Base-by-base conservation (phyloP, 306 rosid genomes). In the Trifolium subterraneum region DNA sequence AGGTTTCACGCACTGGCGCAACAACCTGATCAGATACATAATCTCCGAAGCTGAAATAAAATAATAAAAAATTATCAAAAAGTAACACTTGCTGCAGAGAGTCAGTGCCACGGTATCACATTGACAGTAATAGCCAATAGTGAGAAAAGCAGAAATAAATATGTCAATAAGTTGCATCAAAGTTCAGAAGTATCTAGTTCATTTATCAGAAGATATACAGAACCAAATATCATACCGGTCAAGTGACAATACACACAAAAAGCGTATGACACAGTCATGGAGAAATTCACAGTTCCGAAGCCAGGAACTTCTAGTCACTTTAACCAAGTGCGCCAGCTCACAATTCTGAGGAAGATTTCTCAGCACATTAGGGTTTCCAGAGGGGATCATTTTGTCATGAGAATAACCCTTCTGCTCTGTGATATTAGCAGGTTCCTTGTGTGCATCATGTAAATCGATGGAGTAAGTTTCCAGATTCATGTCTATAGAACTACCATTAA, bases 1-100 rank as follows among this genome's bases (percentile, higher is more conserved):
- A 91, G 82, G 98, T 94, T 87, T 94, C 98, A 68, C 97, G 92
- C 73, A 94, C 98, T 18, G 96, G 98, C 44, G 98, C 97, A 86
- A 94, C 98, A 79, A 94, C 98, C 87, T 94, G 98, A 84, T 94
- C 98, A 33, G 98, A 94, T 58, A 94, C 95, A 81, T 91, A 94
- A 87, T 94, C 98, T 61, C 98, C 98, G 81, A 94, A 94, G 74
- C 97, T 94, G 96, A 88, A 89, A 80, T 64, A 81, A 66, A 72
- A 23, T 22, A 74, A 69, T 51, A 51, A 50, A 74, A 68, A 82
- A 56, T 22, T n/a, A 78, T 65, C 67, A 50, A 75, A 58, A 23
- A 16, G 68, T 23, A n/a, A 36, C 42, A 42, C 25, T 48, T 29
- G 47, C 56, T 67, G 52, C 16, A 74, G 41, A 74, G 20, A 45